Evolutionary conservation across 139 green algal species (phyloP).

Genomic region (Closterium sp.): DNA sequence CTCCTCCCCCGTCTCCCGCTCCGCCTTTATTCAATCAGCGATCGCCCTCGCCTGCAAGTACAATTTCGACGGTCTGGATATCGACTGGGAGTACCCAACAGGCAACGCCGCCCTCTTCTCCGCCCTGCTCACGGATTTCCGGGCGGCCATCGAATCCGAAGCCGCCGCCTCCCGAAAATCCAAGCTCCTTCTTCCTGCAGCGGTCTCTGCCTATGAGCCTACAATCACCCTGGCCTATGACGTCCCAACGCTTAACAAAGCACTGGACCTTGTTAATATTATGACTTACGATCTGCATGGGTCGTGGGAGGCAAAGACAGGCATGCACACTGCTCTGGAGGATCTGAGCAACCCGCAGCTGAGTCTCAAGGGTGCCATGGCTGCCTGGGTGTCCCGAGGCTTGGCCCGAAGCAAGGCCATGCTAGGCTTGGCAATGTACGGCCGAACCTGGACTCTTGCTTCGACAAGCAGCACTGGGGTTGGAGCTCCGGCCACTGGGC

Average conservation of each 20-base stretch:
- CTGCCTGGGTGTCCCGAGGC: background rate
- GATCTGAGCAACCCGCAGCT: background rate
- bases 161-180: background rate
- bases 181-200: background rate
- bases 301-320: background rate
- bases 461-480: background rate
- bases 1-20: background rate
- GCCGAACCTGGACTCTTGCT: background rate
- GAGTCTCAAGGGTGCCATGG: background rate
- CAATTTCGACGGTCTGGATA: too few relatives aligned
- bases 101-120: background rate
- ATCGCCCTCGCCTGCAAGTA: background rate
- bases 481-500: constrained; percentile 3
- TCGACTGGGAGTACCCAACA: background rate
- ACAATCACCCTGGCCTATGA: background rate
- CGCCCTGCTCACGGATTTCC: background rate
- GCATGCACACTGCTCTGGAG: constrained; percentile 10
- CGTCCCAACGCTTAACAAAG: background rate
- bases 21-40: background rate
- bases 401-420: background rate
- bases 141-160: background rate
- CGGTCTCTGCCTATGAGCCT: background rate
- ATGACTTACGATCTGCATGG: constrained; percentile 29
- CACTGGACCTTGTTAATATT: constrained; percentile 9
- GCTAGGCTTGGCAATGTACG: constrained; percentile 18